These are phyloP conservation scores for Saccharum officinarum DNA, from an alignment of 176 grass and related monocot species.

Conservation along the genomic window DNA sequence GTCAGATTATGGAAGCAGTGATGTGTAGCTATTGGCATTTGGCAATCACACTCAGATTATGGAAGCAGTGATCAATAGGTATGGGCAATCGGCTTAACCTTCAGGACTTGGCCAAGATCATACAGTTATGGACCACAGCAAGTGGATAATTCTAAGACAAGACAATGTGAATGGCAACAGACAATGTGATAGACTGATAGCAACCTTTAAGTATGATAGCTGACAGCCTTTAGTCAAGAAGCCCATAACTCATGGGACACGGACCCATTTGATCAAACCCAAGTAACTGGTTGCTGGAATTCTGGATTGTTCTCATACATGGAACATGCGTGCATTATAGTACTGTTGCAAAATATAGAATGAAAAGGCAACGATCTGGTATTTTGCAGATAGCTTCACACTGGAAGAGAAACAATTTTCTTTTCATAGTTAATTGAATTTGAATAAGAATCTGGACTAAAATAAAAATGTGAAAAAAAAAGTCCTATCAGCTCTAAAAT, in stretches of 20 bases:
- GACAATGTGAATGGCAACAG: slow-evolving; percentile 5
- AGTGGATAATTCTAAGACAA: neutral
- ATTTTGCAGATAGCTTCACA: slow-evolving; percentile 2
- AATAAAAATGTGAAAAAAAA: neutral
- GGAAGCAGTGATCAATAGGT: neutral
- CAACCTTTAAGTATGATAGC: neutral
- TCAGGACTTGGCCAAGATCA: neutral
- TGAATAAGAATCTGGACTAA: neutral
- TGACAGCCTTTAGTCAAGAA: slow-evolving; percentile 26
- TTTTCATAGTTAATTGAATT: neutral
- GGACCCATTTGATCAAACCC: neutral
- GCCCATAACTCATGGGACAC: neutral
- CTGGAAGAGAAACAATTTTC: neutral
- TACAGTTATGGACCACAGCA: neutral
- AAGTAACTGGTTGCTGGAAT: neutral
- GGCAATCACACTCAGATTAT: neutral
- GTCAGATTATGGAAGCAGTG: neutral
- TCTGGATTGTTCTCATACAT: neutral
- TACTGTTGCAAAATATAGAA: slow-evolving; percentile 14
- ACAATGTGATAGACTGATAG: neutral
- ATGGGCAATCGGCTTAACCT: neutral
- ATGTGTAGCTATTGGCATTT: neutral
- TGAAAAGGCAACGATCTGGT: neutral
- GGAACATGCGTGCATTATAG: neutral
- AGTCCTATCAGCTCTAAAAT: neutral